Evolutionary conservation across 2,329 filamentous ascomycete species (phyloP).

Genomic region (Arthrobotrys musiformis): DNA sequence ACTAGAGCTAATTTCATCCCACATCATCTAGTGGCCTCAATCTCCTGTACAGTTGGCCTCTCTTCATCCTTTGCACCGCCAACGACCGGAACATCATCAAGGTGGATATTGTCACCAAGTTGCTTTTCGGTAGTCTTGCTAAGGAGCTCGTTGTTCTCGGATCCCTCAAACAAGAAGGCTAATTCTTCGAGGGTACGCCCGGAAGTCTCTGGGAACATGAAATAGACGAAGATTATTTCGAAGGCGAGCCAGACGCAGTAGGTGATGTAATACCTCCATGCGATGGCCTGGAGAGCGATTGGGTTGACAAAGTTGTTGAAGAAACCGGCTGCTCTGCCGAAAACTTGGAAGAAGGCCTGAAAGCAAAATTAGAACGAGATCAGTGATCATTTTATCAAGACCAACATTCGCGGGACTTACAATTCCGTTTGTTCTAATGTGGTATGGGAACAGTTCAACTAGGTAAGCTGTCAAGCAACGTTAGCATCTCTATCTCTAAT

Average conservation of each 20-base stretch:
- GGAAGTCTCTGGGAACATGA: slow-evolving; percentile 65
- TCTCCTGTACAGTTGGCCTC: slow-evolving; percentile 12
- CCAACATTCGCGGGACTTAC: slow-evolving; percentile 56
- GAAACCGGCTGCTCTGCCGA: slow-evolving; percentile 65
- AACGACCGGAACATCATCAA: slow-evolving; percentile 29
- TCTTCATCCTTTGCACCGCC: slow-evolving; percentile 39
- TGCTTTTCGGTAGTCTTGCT: slow-evolving; percentile 48
- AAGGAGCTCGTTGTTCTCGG: slow-evolving; percentile 44
- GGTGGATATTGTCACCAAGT: slow-evolving; percentile 24
- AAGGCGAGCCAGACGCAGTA: slow-evolving; percentile 64
- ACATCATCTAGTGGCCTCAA: slow-evolving; percentile 3
- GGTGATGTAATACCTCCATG: slow-evolving; percentile 65
- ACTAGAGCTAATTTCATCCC: slow-evolving; percentile 1
- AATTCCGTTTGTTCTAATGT: slow-evolving; percentile 70
- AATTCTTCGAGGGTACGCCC: slow-evolving; percentile 65
- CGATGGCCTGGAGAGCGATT: slow-evolving; percentile 64
- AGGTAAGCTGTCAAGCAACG: slow-evolving; percentile 65
- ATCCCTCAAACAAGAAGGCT: slow-evolving; percentile 61
- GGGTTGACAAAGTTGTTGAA: slow-evolving; percentile 67
- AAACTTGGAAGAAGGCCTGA: slow-evolving; percentile 61
- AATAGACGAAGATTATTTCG: slow-evolving; percentile 64
- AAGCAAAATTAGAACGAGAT: background rate
- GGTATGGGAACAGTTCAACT: slow-evolving; percentile 71
- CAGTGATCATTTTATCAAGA: background rate
- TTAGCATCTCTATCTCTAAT: background rate